Base-by-base conservation (phyloP, 768 basidiomycete genomes). In the Atractiella rhizophila region DNA sequence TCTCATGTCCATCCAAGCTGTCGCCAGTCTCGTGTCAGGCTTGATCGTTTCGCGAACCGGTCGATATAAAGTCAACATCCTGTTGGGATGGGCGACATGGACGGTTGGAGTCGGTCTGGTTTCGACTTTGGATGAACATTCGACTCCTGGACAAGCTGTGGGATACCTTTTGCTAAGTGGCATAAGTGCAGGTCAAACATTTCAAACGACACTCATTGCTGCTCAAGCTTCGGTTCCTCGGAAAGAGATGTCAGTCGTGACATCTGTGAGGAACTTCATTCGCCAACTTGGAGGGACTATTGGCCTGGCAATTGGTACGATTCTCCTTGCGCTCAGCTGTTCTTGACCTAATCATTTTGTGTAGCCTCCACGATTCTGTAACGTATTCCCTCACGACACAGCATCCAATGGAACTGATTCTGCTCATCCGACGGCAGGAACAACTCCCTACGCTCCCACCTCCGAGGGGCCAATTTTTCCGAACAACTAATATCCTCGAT, bases 221-320 rank as follows among this genome's bases (percentile, higher is more conserved):
- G 70, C 68, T 12, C 75, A 79, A 54, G 75, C 74, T 0, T 70
- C 71, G 29, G 75, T 77, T 1, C 57, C 68, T 0, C 59, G 74
- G 35, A 63, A 63, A 31, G 74, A 79, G 46, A 76, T 77, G 74
- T 73, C 74, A 1, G 72, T 75, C 8, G 74, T 75, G 0, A 77
- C 74, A 0, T 71, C 70, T 0, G 65, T 71, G 45, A 63, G 71
- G 34, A 73, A 72, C 51, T 74, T 76, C 48, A 62, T 74, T 35
- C 65, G 74, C n/a, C n/a, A 24, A 59, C 71, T 41, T 59, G 77
- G 4, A 74, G 76, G 19, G 75, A 74, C 7, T 7, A n/a, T 16
- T n/a, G 7, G n/a, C 33, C 7, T 7, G 18, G 16, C n/a, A 34
- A 7, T 34, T 34, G 21, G 7, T 8, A 8, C 8, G n/a, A 34